Evolutionary conservation across 164 flowering plant genomes (phyloP).

Genomic region (Annona squamosa): DNA sequence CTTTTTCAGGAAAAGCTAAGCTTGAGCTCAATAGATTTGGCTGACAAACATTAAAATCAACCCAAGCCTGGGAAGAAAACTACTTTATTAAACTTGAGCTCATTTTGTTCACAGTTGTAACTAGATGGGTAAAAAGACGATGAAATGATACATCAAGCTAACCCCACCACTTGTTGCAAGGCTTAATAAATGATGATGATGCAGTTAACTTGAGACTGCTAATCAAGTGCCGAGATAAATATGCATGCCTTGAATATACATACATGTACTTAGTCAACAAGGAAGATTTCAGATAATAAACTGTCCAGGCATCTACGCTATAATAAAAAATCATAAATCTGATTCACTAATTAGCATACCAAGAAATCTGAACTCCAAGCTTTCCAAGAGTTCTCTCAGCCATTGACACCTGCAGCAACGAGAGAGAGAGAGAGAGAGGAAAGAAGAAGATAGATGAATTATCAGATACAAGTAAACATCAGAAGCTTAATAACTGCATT

Average conservation of each 20-base stretch:
- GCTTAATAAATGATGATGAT: too few relatives aligned
- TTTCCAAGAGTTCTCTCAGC: conserved; percentile 34
- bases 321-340: too few relatives aligned
- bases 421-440: background rate
- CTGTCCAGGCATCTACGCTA: background rate
- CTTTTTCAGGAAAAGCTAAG: too few relatives aligned
- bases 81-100: too few relatives aligned
- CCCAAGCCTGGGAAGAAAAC: too few relatives aligned
- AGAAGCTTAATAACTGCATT: background rate
- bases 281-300: background rate
- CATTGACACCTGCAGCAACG: conserved; percentile 29
- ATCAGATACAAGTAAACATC: background rate
- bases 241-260: background rate
- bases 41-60: too few relatives aligned
- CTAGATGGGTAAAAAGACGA: too few relatives aligned
- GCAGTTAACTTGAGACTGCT: too few relatives aligned
- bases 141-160: too few relatives aligned
- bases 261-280: background rate
- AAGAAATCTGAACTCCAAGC: conserved; percentile 30
- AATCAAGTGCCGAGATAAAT: background rate
- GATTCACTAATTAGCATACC: conserved; percentile 14
- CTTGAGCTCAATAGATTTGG: too few relatives aligned
- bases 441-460: background rate
- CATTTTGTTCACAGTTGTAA: too few relatives aligned
- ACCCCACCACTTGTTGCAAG: too few relatives aligned